Evolutionary conservation across 1,284 basidiomycete species (phyloP).

Genomic region (Cerrena zonata): DNA sequence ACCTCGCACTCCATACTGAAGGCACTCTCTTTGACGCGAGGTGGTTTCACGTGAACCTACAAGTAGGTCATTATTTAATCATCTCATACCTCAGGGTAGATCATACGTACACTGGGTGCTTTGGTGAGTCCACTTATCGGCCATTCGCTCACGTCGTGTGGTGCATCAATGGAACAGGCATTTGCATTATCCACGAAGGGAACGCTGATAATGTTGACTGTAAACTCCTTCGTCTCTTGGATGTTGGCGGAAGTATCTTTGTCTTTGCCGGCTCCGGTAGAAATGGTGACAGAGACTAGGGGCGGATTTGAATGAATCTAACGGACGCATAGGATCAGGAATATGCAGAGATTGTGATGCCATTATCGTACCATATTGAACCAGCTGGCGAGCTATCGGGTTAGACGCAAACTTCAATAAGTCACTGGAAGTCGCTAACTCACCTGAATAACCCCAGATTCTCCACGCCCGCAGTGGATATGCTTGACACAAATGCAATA

Average conservation of each 20-base stretch:
- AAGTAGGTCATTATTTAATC: no score
- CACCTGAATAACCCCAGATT: constrained; percentile 69
- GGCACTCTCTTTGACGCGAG: constrained; percentile 66
- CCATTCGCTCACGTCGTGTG: constrained; percentile 65
- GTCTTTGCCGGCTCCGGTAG: constrained; percentile 19
- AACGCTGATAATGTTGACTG: constrained; percentile 69
- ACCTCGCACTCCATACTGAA: constrained; percentile 73
- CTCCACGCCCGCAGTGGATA: constrained; percentile 47
- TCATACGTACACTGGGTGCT: constrained; percentile 55
- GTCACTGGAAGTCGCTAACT: constrained; percentile 7
- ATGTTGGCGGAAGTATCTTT: constrained; percentile 70
- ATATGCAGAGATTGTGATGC: background rate
- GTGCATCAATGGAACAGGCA: constrained; percentile 58
- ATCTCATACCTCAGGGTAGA: background rate
- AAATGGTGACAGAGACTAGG: constrained; percentile 56
- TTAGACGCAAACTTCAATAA: constrained; percentile 4
- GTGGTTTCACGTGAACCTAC: constrained; percentile 46
- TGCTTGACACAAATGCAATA: constrained; percentile 69
- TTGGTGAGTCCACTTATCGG: constrained; percentile 62
- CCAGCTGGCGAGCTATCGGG: constrained; percentile 4
- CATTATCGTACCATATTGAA: constrained; percentile 8
- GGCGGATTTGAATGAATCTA: constrained; percentile 59
- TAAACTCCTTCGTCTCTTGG: constrained; percentile 59
- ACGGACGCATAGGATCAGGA: constrained; percentile 4
- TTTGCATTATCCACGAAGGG: constrained; percentile 69